phyloP scores from a whole-genome alignment of 306 rosid species.

The Arachis stenosperma region DNA sequence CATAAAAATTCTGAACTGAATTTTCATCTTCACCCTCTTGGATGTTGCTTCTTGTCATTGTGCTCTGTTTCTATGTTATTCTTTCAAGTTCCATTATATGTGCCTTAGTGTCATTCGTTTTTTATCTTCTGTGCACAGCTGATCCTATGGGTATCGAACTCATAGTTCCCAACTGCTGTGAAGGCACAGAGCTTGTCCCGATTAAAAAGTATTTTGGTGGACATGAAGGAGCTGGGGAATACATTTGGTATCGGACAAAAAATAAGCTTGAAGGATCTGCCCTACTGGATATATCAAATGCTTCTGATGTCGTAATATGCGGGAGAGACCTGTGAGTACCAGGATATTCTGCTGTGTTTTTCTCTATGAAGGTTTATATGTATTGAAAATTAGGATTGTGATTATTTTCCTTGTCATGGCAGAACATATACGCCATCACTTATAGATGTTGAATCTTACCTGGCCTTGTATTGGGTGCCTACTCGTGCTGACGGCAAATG shows the following conservation, averaged over 20 bases:
- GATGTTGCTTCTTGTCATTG: neutral
- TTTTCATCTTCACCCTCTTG: constrained; percentile 14
- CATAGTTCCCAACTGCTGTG: constrained; percentile 71
- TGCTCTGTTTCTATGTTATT: neutral
- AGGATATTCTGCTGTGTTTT: constrained; percentile 30
- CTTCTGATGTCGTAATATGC: constrained; percentile 59
- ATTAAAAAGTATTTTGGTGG: constrained; percentile 82
- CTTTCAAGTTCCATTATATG: neutral
- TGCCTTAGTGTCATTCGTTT: constrained; percentile 14
- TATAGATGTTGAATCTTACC: constrained; percentile 79
- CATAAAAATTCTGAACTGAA: neutral
- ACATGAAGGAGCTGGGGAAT: constrained; percentile 86
- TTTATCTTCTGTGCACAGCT: constrained; percentile 49
- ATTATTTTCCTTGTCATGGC: constrained; percentile 39
- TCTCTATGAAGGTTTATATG: constrained; percentile 35
- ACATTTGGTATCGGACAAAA: constrained; percentile 71
- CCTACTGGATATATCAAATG: constrained; percentile 57
- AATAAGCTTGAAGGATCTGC: constrained; percentile 72
- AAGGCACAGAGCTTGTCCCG: constrained; percentile 61
- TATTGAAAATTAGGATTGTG: constrained; percentile 32
- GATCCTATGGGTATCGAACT: constrained; percentile 85
- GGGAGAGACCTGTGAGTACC: constrained; percentile 70
- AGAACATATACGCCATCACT: constrained; percentile 78
- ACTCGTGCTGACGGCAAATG: constrained; percentile 72
- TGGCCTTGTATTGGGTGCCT: constrained; percentile 90